Conservation (phyloP, 139 green algal genomes). For the Mesotaenium endlicherianum region DNA sequence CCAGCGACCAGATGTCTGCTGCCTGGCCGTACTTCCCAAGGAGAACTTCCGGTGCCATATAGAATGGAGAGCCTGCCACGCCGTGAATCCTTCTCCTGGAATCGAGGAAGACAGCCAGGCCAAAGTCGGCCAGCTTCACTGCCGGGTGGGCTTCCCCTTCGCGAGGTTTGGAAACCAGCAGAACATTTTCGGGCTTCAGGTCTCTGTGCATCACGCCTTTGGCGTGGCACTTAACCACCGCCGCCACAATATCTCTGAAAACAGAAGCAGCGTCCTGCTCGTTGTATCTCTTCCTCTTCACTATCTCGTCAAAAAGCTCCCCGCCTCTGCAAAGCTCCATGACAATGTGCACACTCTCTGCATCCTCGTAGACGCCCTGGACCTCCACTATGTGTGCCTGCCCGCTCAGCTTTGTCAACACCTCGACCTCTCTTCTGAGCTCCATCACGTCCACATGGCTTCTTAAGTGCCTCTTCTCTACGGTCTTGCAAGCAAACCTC, state of each 20-base stretch:
- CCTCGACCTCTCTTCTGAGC: not conserved
- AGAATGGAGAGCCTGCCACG: slow-evolving; percentile 67
- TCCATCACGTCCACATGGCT: not conserved
- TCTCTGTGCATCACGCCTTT: no score
- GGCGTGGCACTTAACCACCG: not conserved
- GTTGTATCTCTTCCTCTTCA: not conserved
- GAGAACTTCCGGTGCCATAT: slow-evolving; percentile 86
- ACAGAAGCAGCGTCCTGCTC: not conserved
- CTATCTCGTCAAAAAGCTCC: slow-evolving; percentile 1
- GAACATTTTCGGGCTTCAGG: slow-evolving; percentile 1
- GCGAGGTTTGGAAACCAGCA: no score
- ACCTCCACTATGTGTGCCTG: no score
- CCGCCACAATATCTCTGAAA: not conserved
- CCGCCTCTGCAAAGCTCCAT: no score
- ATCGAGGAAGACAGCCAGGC: not conserved
- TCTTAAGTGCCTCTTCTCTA: slow-evolving; percentile 2
- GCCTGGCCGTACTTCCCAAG: slow-evolving; percentile 71
- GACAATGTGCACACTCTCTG: no score
- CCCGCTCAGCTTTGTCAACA: no score
- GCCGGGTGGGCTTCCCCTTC: not conserved
- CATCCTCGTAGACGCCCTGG: no score
- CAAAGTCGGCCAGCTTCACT: not conserved
- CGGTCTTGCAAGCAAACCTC: slow-evolving; percentile 18
- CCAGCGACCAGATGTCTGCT: slow-evolving; percentile 87
- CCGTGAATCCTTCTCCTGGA: not conserved